Base-by-base conservation (phyloP, 768 basidiomycete species). In the Albatrellus ellisii region DNA sequence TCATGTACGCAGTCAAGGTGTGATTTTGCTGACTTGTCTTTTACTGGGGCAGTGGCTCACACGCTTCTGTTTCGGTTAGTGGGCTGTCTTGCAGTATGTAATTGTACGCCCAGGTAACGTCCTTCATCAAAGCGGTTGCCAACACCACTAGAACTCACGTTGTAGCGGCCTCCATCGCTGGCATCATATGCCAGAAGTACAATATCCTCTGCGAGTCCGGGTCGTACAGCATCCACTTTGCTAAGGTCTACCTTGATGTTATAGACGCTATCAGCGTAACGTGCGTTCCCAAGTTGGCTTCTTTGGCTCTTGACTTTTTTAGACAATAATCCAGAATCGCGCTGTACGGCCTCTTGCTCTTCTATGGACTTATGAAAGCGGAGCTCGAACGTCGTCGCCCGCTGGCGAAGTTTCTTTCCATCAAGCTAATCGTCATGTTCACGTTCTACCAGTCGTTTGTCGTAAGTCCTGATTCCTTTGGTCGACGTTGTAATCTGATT, bases 51-150 rank as follows among this genome's bases (percentile, higher is more conserved):
- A n/a, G 12, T 32, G 42, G 15, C 38, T 31, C 43, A 38, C 9
- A 39, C 14, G 38, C 26, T 36, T 14, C n/a, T n/a, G n/a, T n/a
- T n/a, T n/a, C n/a, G n/a, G n/a, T 26, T 53, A 88, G 75, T 92
- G 88, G 86, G 67, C 73, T 29, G 89, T 94, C 6, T 62, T 95
- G 45, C 91, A 95, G 71, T 94, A 90, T 56, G 77, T 85, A 18
- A 72, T 89, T 44, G 62, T 90, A 32, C 69, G 83, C 41, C 76
- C 77, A 44, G 54, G 71, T 69, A 36, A 49, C 54, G 26, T n/a
- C 4, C 15, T 42, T 21, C 21, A 1, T 5, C 33, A 22, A 12
- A 15, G 14, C 20, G 21, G 12, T 20, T 2, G 15, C 6, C 18
- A 26, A 33, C 34, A n/a, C 20, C 39, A 28, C 35, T 38, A 4